Base-by-base conservation (phyloP, 2,329 filamentous ascomycete species). In the Clonostachys rhizophaga region DNA sequence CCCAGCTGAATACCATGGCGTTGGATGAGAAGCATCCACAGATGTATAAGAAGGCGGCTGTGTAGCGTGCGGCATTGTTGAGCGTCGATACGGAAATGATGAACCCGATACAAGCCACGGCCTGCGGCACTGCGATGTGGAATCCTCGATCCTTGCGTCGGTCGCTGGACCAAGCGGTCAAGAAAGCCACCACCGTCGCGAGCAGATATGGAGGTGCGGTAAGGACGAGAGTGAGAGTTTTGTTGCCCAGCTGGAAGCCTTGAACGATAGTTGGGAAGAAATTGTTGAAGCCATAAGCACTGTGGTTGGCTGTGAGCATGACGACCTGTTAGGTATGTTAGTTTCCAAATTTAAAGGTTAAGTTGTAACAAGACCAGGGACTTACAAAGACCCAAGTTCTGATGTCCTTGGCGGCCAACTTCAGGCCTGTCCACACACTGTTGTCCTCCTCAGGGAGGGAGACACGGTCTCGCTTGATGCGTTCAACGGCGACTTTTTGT, bases 161-260 rank as follows among this genome's bases (percentile, higher is more conserved):
- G 52, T 85, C 82, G 5, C 79, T 78, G 53, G 82, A 76, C 72
- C 78, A 81, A 14, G 80, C 75, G 34, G 84, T 83, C 7, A 69
- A 49, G 50, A 81, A 79, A 0, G 79, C 74, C 2, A 73, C 78
- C 13, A 84, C 67, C 2, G 76, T 69, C n/a, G 70, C 72, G 5
- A 78, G 62, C 5, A 78, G 71, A 55, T 81, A 83, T 1, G 78
- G 78, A 1, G 81, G 81, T 0, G 74, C 78, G 0, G 76, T 81
- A 49, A 81, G 67, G 11, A 81, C 69, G 1, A 82, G 67, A 0
- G 79, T 74, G 4, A 68, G 67, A n/a, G 76, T 57, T 3, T 74
- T n/a, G 64, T 68, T 39, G 20, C 69, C 72, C 54, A 82, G 83
- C 41, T 78, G 74, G 2, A 84, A 70, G 12, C 77, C 79, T 45